Evolutionary conservation across 208 protist species (phyloP).

Genomic region (Trypanosoma rangeli): DNA sequence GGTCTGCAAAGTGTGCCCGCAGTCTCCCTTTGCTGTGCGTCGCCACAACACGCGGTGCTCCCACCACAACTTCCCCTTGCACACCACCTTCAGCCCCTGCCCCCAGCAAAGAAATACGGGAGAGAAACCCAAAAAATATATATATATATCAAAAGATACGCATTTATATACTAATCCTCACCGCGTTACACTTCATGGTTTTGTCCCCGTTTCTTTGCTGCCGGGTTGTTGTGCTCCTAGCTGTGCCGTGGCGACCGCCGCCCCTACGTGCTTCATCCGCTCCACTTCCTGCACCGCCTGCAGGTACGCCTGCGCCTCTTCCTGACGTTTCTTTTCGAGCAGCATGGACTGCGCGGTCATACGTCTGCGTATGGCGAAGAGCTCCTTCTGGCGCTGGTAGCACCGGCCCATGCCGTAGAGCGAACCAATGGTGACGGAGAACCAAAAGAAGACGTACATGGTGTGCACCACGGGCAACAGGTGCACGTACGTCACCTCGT

Average conservation of each 20-base stretch:
- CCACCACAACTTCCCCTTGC: no score
- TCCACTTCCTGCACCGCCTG: slow-evolving; percentile 70
- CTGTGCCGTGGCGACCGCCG: slow-evolving; percentile 11
- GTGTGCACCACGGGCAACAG: slow-evolving; percentile 82
- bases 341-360: slow-evolving; percentile 44
- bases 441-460: slow-evolving; percentile 90
- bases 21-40: no score
- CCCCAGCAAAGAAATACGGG: no score
- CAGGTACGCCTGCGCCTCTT: slow-evolving; percentile 69
- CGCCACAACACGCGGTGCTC: no score
- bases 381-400: slow-evolving; percentile 68
- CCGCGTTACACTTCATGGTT: background rate
- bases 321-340: slow-evolving; percentile 60
- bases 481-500: slow-evolving; percentile 86
- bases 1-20: no score
- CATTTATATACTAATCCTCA: background rate
- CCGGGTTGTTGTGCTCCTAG: slow-evolving; percentile 8
- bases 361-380: slow-evolving; percentile 64
- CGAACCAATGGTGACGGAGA: slow-evolving; percentile 68
- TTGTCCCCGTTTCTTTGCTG: background rate
- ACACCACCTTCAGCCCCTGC: no score
- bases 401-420: slow-evolving; percentile 80
- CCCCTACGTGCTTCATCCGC: slow-evolving; percentile 40
- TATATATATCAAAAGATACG: background rate
- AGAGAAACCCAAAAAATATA: slow-evolving; percentile 8